A percentile compares a stretch with the other conserved stretches of the same genome.
Evolutionary conservation across 2,329 filamentous ascomycete genomes (phyloP).

Genomic region (Claviceps sp.): DNA sequence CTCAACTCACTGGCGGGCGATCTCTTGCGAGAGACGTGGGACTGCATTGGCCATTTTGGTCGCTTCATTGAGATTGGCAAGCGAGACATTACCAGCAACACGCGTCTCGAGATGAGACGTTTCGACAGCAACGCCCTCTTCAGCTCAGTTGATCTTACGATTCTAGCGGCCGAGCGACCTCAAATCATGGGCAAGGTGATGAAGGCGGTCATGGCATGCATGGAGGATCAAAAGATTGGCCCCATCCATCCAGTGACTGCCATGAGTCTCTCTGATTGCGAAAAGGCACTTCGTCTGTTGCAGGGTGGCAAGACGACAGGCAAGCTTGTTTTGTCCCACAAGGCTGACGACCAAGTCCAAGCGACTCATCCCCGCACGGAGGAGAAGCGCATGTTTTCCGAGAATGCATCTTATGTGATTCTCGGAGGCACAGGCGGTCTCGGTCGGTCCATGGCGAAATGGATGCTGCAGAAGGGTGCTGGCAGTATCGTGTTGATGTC

Average conservation of each 20-base stretch:
- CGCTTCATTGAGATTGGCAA: constrained; percentile 12
- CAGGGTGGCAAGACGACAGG: constrained; percentile 23
- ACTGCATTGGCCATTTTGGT: constrained; percentile 24
- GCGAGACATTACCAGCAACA: constrained; percentile 24
- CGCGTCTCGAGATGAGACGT: constrained; percentile 33
- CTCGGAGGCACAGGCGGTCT: constrained; percentile 40
- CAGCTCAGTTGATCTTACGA: constrained; percentile 31
- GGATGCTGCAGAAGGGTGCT: constrained; percentile 36
- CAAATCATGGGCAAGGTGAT: constrained; percentile 25
- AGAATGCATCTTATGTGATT: constrained; percentile 34
- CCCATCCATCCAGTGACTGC: constrained; percentile 22
- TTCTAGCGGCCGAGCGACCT: constrained; percentile 28
- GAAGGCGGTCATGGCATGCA: constrained; percentile 3
- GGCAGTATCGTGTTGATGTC: constrained; percentile 35
- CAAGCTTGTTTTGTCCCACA: constrained; percentile 30
- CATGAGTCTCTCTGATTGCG: constrained; percentile 25
- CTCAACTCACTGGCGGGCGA: constrained; percentile 31
- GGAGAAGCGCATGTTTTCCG: constrained; percentile 16
- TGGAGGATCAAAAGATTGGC: constrained; percentile 20
- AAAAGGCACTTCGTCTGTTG: constrained; percentile 22
- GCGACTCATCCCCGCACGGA: constrained; percentile 10
- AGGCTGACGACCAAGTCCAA: constrained; percentile 11
- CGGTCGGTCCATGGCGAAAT: constrained; percentile 33
- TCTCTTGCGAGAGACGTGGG: constrained; percentile 27
- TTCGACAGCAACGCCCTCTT: constrained; percentile 34